Base-by-base conservation (phyloP, 2,329 filamentous ascomycete genomes). In the Colletotrichum scovillei region DNA sequence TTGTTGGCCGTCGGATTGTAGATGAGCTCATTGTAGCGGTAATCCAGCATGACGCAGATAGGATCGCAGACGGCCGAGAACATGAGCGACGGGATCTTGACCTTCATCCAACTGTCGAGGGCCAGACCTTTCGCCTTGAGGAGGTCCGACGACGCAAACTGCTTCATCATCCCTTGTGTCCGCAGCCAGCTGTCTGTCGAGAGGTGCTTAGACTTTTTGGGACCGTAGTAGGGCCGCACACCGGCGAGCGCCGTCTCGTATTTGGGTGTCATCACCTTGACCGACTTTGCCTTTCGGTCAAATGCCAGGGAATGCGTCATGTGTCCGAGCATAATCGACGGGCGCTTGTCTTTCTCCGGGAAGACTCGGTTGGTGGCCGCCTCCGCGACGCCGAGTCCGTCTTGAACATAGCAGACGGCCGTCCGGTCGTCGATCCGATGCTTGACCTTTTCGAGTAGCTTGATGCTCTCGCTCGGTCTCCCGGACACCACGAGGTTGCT, bases 371-470 rank as follows among this genome's bases (percentile, higher is more conserved):
- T 82, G 77, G 94, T 95, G 53, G 98, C 87, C 62, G 92, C 88
- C 62, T 98, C 95, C n/a, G 95, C 86, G 1, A 95, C 85, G 0
- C 97, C 96, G 82, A 98, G 90, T 1, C 95, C 95, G 75, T 96
- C 94, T 69, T 95, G 93, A 69, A 97, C 81, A 68, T 97, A 89
- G 72, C 93, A 91, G 8, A 98, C 88, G 0, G 94, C 93, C 1
- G 93, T 94, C 32, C 90, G 84, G 3, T 88, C 85, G 56, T 89
- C 87, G n/a, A 97, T 83, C 11, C 94, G 89, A 77, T 94, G 88
- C 67, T 87, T 88, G 67, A 97, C 85, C 0, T 86, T 83, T 4
- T 85, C 78, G 28, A 97, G 79, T 1, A 92, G 90, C 46, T 86
- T 80, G 12, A 88, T 84, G 1, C 82, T 81, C 26, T 92, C 88